These are phyloP conservation scores for Thraustochytrium sp. DNA, from an alignment of 352 stramenopile genomes.

Conservation along the genomic window DNA sequence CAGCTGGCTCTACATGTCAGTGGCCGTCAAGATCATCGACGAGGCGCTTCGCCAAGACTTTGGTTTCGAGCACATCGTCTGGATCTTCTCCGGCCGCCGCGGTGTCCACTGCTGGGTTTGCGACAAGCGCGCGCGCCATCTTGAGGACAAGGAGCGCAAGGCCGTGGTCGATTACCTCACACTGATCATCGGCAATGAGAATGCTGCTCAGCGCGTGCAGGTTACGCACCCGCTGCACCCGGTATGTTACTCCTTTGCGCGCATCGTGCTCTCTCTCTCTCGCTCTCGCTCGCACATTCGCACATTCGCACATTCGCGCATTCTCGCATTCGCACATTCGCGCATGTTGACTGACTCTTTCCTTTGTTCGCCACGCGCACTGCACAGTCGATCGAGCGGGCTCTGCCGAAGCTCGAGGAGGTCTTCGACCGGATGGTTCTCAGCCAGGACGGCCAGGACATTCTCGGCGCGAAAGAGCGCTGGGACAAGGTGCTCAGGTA, in stretches of 20 bases:
- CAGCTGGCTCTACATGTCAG: conserved; percentile 97
- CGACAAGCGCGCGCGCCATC: conserved; percentile 79
- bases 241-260: conserved; percentile 22
- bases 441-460: conserved; percentile 76
- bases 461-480: conserved; percentile 71
- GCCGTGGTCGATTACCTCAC: conserved; percentile 94
- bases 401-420: conserved; percentile 86
- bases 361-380: conserved; percentile 69
- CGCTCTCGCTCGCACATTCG: no score
- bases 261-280: no score
- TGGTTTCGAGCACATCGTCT: conserved; percentile 94
- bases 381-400: conserved; percentile 86
- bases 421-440: conserved; percentile 86
- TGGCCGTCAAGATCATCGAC: conserved; percentile 73
- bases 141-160: conserved; percentile 91
- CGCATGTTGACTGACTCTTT: background rate
- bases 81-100: conserved; percentile 96
- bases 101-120: conserved; percentile 99
- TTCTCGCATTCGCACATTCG: background rate
- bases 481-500: conserved; percentile 85
- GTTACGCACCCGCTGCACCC: conserved; percentile 42
- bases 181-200: conserved; percentile 67
- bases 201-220: conserved; percentile 45
- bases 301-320: background rate
- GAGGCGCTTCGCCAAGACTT: conserved; percentile 81